Base-by-base conservation (phyloP, 1,139 yeast species). In the Cylindricascospora bacillispora region DNA sequence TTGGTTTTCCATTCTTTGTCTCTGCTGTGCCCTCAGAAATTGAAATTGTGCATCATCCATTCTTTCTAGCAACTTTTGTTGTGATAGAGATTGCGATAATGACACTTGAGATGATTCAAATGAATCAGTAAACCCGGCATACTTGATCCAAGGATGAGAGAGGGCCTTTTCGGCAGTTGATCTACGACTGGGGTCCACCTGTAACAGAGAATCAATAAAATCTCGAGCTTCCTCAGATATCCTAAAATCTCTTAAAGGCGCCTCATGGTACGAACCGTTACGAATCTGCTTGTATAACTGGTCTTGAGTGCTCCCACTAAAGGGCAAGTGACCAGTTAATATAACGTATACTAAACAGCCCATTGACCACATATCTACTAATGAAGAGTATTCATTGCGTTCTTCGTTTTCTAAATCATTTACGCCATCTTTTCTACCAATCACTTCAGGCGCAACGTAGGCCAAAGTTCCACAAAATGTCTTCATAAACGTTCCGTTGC, bases 301-400 rank as follows among this genome's bases (percentile, higher is more conserved):
- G 15, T 81, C 86, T 47, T 86, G 97, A 0, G 95, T 82, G 32
- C 77, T 70, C 1, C 95, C 95, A 49, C 86, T 83, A 50, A 89
- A 89, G 2, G 98, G 98, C 35, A 86, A 60, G 61, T 83, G 95
- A 0, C 92, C 89, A 0, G 97, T 86, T 32, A 89, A 57, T 23
- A 86, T 71, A 7, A 89, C 97, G 56, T 83, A 89, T 0, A 85
- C 78, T 21, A 89, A 60, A 54, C 98, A 89, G 0, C 97, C 95
- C 36, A 83, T 63, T 3, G 95, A 82, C 98, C 98, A 89, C 64
- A 89, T 81, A 54, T 89, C 98, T 4, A 86, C 97, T 36, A 81
- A 65, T 26, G 80, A 76, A 4, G 94, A 82, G 48, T 89, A 89
- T 33, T 77, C 65, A 51, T 56, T 57, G 26, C 43, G 33, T 16